phyloP scores from a whole-genome alignment of 805 yeast species.

The Saturnispora hagleri region DNA sequence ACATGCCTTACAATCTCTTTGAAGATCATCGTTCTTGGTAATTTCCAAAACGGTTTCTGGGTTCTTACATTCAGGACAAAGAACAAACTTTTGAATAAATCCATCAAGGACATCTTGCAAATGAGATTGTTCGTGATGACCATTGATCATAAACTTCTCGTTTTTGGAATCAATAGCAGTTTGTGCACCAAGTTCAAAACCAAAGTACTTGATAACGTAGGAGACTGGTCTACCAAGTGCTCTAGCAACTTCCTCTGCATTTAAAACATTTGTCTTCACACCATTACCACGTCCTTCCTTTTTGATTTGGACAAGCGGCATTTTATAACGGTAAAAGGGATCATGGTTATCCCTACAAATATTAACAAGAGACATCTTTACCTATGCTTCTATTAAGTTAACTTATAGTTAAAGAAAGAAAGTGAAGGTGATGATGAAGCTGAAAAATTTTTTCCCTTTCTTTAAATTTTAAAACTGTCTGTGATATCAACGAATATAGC shows the following conservation, averaged over 20 bases:
- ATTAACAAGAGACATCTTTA: constrained; percentile 71
- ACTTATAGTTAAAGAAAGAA: neutral
- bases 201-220: constrained; percentile 88
- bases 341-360: constrained; percentile 96
- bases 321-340: constrained; percentile 98
- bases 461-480: neutral
- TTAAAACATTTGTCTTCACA: constrained; percentile 90
- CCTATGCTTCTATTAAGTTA: neutral
- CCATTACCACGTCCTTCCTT: constrained; percentile 99
- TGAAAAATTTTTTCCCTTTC: neutral
- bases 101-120: constrained; percentile 93
- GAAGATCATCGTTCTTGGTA: constrained; percentile 63
- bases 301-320: constrained; percentile 97
- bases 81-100: constrained; percentile 83
- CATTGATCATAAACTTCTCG: constrained; percentile 89
- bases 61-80: constrained; percentile 91
- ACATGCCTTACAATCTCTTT: constrained; percentile 96
- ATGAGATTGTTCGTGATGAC: constrained; percentile 83
- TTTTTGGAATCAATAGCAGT: constrained; percentile 70
- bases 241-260: constrained; percentile 86
- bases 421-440: neutral
- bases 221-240: constrained; percentile 90
- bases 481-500: neutral
- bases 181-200: constrained; percentile 95
- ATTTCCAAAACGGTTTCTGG: constrained; percentile 93